Conservation (phyloP, 257 asterid genomes). For the Fraxinus excelsior region DNA sequence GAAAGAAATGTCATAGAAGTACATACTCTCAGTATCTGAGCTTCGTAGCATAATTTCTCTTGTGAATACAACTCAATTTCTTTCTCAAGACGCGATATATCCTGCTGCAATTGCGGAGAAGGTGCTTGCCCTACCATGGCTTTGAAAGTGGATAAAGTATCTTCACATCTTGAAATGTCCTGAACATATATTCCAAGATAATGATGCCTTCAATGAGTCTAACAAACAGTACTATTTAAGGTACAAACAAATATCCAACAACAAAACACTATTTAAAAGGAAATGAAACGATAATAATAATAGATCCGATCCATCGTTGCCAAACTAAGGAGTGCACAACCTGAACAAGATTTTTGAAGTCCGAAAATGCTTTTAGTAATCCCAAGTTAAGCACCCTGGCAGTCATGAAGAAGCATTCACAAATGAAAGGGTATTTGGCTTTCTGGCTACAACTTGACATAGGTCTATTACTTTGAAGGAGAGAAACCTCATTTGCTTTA, state of each 20-base stretch:
- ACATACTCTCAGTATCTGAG: slow-evolving; percentile 90
- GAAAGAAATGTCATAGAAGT: neutral
- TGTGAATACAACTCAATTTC: slow-evolving; percentile 78
- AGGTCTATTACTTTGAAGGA: slow-evolving; percentile 35
- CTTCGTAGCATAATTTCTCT: slow-evolving; percentile 91
- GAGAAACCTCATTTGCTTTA: slow-evolving; percentile 42
- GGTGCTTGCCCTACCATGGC: slow-evolving; percentile 77
- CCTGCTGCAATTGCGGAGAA: slow-evolving; percentile 79
- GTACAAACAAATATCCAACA: slow-evolving; percentile 2
- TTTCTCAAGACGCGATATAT: slow-evolving; percentile 74
- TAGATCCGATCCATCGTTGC: neutral
- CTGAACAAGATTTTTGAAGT: slow-evolving; percentile 95
- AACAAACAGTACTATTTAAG: slow-evolving; percentile 1
- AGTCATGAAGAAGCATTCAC: slow-evolving; percentile 99
- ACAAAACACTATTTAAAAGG: slow-evolving; percentile 1
- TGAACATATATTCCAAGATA: slow-evolving; percentile 40
- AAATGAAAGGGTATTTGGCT: slow-evolving; percentile 76
- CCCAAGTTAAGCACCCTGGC: slow-evolving; percentile 95
- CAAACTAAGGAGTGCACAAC: slow-evolving; percentile 37
- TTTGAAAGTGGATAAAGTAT: slow-evolving; percentile 69
- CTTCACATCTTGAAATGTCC: slow-evolving; percentile 93
- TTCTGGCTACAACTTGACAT: slow-evolving; percentile 48
- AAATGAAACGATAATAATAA: neutral
- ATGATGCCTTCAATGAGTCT: slow-evolving; percentile 18
- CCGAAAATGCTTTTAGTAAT: slow-evolving; percentile 88